These are phyloP conservation scores for Cytospora piceae DNA, from an alignment of 2,329 filamentous ascomycete genomes.

Conservation along the genomic window DNA sequence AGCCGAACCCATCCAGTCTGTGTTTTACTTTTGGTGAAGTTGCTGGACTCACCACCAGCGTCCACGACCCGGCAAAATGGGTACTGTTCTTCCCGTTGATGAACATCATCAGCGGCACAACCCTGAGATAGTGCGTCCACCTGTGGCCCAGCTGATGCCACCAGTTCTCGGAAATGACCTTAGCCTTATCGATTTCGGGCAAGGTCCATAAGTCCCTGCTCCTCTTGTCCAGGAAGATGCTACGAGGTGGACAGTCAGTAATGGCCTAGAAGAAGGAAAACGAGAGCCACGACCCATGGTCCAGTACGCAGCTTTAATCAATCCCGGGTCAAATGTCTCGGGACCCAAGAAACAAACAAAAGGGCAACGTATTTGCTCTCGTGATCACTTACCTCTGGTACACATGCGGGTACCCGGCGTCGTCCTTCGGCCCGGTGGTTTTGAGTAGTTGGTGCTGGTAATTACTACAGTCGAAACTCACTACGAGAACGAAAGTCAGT, in stretches of 20 bases:
- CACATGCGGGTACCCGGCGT: conserved; percentile 58
- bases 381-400: conserved; percentile 56
- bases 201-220: conserved; percentile 61
- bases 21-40: neutral
- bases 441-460: conserved; percentile 73
- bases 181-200: conserved; percentile 59
- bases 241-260: no score
- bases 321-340: no score
- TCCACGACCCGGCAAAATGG: conserved; percentile 69
- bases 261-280: no score
- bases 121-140: conserved; percentile 65
- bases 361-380: no score
- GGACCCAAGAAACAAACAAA: no score
- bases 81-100: conserved; percentile 68
- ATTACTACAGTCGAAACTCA: conserved; percentile 73
- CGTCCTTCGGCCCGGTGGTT: conserved; percentile 32
- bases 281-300: no score
- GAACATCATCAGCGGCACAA: conserved; percentile 74
- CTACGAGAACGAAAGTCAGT: no score
- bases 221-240: conserved; percentile 66
- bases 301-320: no score
- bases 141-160: conserved; percentile 70
- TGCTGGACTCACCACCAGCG: conserved; percentile 58
- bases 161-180: conserved; percentile 67
- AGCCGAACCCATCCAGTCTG: conserved; percentile 35